These are phyloP conservation scores for Jamesozyma lodderae DNA, from an alignment of 805 yeast genomes.

Conservation along the genomic window DNA sequence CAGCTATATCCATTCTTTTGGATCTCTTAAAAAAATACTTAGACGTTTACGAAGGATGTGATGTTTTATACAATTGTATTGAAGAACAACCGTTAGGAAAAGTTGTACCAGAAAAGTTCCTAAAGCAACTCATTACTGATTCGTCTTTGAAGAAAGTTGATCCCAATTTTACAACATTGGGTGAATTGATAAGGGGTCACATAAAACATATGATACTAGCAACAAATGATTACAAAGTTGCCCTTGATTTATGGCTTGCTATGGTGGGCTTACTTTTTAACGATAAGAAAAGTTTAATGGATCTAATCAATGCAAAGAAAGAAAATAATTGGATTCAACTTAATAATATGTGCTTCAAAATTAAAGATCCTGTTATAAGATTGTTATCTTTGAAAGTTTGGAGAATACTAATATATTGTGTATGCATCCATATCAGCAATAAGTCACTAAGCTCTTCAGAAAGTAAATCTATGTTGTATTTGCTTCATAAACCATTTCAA, in stretches of 20 bases:
- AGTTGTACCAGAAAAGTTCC: constrained; percentile 10
- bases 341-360: constrained; percentile 13
- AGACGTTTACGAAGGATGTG: constrained; percentile 6
- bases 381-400: constrained; percentile 22
- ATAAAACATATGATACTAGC: constrained; percentile 10
- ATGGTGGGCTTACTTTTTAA: constrained; percentile 21
- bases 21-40: constrained; percentile 20
- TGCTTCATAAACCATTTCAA: constrained; percentile 14
- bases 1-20: constrained; percentile 16
- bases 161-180: constrained; percentile 9
- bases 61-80: constrained; percentile 9
- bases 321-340: constrained; percentile 17
- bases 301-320: constrained; percentile 4
- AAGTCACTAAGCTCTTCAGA: background rate
- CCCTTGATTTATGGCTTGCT: constrained; percentile 27
- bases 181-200: constrained; percentile 13
- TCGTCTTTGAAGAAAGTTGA: background rate
- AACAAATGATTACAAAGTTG: constrained; percentile 18
- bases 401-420: constrained; percentile 21
- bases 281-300: constrained; percentile 5
- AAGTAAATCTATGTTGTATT: constrained; percentile 1
- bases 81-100: constrained; percentile 6
- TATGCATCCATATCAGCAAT: constrained; percentile 7
- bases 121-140: constrained; percentile 1
- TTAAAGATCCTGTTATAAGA: constrained; percentile 6